Base-by-base conservation (phyloP, 495 filamentous ascomycete species). In the Clavariopsis aquatica region DNA sequence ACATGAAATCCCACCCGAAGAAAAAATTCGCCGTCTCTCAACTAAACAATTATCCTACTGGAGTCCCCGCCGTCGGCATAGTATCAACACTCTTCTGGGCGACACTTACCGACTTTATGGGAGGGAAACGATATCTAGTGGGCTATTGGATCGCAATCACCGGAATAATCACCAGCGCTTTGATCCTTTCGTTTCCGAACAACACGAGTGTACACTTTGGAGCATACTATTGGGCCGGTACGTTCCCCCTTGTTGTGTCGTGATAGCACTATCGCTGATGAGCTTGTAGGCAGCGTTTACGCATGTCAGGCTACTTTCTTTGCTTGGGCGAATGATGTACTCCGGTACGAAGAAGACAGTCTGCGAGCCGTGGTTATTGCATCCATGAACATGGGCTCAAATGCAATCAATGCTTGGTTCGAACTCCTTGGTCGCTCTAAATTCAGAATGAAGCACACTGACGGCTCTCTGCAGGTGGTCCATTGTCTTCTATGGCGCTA, bases 281-380 rank as follows among this genome's bases (percentile, higher is more conserved):
- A 34, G 31, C 31, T 12, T 34, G 12, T 34, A 34, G 31, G 31
- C 5, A 34, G 31, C 9, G 79, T 83, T 1, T 84, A 84, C 62
- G 82, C 80, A n/a, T 83, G 82, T 57, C 83, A 84, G 60, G 82
- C 82, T 17, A 81, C 80, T 0, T 83, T 85, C 68, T 85, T 84
- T 52, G 82, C 83, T 0, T 85, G 83, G 83, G 83, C 82, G n/a
- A 86, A 85, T 53, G 83, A 86, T 69, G 76, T 78, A 12, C 75
- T 84, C 72, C 72, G 80, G 3, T 78, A 85, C 68, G 92, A 96
- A 57, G 93, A 96, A 69, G 92, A 98, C 70, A 89, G 92, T 12
- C 78, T 96, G 60, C 84, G 90, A 47, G 93, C 94, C 2, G 95
- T 98, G 73, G 84, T 95, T 24, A 83, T 98, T 65, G 95, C 94